Base-by-base conservation (phyloP, 2,329 filamentous ascomycete genomes). In the Chaetomiaceae sp. region DNA sequence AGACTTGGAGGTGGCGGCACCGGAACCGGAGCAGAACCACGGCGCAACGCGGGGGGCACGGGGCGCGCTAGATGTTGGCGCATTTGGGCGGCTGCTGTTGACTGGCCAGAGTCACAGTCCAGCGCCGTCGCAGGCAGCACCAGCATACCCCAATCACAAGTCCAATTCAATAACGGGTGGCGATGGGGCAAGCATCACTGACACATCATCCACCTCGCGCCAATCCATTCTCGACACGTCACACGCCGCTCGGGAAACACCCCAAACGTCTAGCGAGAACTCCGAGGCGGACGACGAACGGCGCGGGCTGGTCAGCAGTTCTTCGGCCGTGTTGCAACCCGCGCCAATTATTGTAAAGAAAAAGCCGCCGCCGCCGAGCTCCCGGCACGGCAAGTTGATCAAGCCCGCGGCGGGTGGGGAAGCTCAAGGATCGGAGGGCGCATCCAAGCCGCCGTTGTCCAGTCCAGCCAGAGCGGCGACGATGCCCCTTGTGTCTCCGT, bases 371-470 rank as follows among this genome's bases (percentile, higher is more conserved):
- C 87, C 87, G 5, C 85, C 86, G 6, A 89, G 79, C 63, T 89
- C 86, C 45, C 81, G 87, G 48, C 87, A 91, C 68, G 89, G 89
- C 4, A 91, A 86, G 66, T 75, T 84, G 16, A 86, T 92, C 57
- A 81, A 76, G 57, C 66, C 72, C 38, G 70, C 46, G 64, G 61
- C 45, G 58, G 73, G 52, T 58, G 71, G 25, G 53, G 33, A 16
- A 64, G 66, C 7, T 2, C 68, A 67, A 33, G 61, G 63, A 16
- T 63, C 61, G 35, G 65, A 68, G 37, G 54, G 62, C 48, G 52
- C 40, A 10, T 44, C 45, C 2, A 50, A 39, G 51, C 25, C 44
- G 14, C 44, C 46, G 6, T 37, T 51, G 52, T 35, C 60, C 5
- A 49, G 33, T 21, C 56, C 38, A 16, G 46, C 40, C 30, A 50